Evolutionary conservation across 306 rosid species (phyloP), one percentile per base, ranked within the genome.

Genomic region (Vigna trinervia): DNA sequence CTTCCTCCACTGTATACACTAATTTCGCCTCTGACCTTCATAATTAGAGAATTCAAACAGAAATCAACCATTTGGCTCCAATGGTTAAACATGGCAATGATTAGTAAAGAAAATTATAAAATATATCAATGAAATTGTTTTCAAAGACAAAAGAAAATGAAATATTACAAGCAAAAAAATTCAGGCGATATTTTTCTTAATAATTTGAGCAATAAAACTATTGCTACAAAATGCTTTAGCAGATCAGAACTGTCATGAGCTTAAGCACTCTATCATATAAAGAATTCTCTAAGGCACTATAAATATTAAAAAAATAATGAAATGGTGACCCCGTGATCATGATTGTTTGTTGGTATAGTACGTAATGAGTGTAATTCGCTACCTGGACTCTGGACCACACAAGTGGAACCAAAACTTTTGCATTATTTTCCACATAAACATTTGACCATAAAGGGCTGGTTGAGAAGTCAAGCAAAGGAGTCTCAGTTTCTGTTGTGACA

Each of bases 301-400:
- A 1, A 65, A 65, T 19, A n/a, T 10, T 32, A 53, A 47, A 50
- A 39, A 32, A 14, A 12, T 76, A 34, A 61, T 14, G 68, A 60
- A 53, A 61, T 62, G 46, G 73, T 59, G 54, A 28, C 56, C 30
- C 56, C 54, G 15, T 65, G 62, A 64, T 69, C 51, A 34, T 39
- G 54, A 43, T 14, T 57, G 73, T 60, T 50, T 52, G 50, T 56
- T 62, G 34, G 57, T 17, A 23, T 60, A 23, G 83, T 61, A 19
- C 5, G 22, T 54, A 53, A 57, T 48, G 69, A 39, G 64, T 70
- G 72, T 26, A 32, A 86, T 74, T 86, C 47, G 80, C 48, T 77
- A 95, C 98, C 98, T 95, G 97, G 85, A 92, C 95, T 89, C 97
- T 86, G 80, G 97, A 88, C 98, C 98, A 95, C 75, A 95, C 93